phyloP scores from a whole-genome alignment of 1,284 basidiomycete species.

The Sanguinoderma infundibulare region DNA sequence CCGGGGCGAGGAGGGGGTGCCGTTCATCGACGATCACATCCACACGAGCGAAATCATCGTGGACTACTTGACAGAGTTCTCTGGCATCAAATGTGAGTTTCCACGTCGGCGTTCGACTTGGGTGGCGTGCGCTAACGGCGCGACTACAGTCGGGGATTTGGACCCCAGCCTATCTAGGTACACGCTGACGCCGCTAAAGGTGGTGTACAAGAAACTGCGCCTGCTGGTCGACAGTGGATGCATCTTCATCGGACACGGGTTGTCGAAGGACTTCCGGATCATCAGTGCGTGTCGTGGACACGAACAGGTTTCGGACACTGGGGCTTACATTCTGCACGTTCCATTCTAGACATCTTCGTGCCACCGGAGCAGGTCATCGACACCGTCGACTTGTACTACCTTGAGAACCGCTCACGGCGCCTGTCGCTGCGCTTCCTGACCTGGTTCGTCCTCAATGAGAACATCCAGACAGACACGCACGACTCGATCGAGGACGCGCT shows the following conservation, averaged over 20 bases:
- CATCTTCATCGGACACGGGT: constrained; percentile 96
- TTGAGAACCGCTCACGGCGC: constrained; percentile 81
- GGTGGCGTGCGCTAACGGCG: background rate
- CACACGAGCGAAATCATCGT: constrained; percentile 94
- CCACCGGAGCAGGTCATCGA: constrained; percentile 96
- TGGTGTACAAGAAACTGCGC: constrained; percentile 98
- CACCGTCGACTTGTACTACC: constrained; percentile 94
- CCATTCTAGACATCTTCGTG: constrained; percentile 80
- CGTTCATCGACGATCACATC: constrained; percentile 99
- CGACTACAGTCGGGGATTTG: constrained; percentile 82
- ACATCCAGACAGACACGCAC: constrained; percentile 93
- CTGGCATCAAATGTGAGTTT: constrained; percentile 87
- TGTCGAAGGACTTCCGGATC: constrained; percentile 99
- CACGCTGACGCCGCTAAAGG: constrained; percentile 93
- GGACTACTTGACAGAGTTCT: constrained; percentile 96
- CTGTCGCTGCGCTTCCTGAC: constrained; percentile 93
- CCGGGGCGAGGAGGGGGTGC: constrained; percentile 83
- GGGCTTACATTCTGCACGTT: background rate
- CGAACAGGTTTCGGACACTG: constrained; percentile 39
- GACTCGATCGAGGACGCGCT: constrained; percentile 97
- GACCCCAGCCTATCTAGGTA: constrained; percentile 85
- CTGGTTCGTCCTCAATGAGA: constrained; percentile 90
- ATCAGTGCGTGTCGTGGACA: constrained; percentile 74
- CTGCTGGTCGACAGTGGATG: constrained; percentile 94
- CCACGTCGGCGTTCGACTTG: background rate